Evolutionary conservation across 305 asterid genomes (phyloP), one percentile per base, ranked within the genome.

Genomic region (Striga hermonthica): DNA sequence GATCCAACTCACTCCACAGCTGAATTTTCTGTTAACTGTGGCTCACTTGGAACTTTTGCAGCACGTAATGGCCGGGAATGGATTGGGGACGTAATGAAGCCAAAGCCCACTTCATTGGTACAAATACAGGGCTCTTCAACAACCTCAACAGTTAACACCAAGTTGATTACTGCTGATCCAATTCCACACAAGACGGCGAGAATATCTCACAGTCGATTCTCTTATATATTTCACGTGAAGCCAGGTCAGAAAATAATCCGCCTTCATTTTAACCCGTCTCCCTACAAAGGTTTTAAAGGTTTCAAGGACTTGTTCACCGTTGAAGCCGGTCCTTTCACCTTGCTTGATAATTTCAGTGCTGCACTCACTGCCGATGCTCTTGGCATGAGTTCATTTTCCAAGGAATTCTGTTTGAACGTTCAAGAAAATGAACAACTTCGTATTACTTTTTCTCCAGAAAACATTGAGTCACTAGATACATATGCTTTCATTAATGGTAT

Each of bases 401-500:
- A 64, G 57, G 84, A 76, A 35, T 79, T 66, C 58, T 76, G 74
- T 57, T 8, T 78, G 31, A 67, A 53, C 49, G 9, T 71, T 10
- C 61, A 48, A 53, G 68, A 67, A 64, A 63, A 64, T 47, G 49
- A 62, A 65, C 63, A 9, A 3, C n/a, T 71, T 3, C 13, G 4
- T 35, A 4, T 80, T 6, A 7, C 10, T 2, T 76, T 76, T 12
- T 40, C 72, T 59, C 81, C 79, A 2, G 65, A 47, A 58, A 37
- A 4, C 16, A 70, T 70, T 47, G 61, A 47, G 6, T 47, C 44
- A 44, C 1, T 11, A 38, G 64, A 60, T 45, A 69, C 80, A 14
- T 74, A 72, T 64, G 82, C 80, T 50, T 77, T 72, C 53, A 37
- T 77, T 53, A 77, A 80, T 36, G 85, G 80, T n/a, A 80, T 77